These are phyloP conservation scores for Aspergillus calidoustus DNA, from an alignment of 2,329 filamentous ascomycete genomes.

Conservation along the genomic window DNA sequence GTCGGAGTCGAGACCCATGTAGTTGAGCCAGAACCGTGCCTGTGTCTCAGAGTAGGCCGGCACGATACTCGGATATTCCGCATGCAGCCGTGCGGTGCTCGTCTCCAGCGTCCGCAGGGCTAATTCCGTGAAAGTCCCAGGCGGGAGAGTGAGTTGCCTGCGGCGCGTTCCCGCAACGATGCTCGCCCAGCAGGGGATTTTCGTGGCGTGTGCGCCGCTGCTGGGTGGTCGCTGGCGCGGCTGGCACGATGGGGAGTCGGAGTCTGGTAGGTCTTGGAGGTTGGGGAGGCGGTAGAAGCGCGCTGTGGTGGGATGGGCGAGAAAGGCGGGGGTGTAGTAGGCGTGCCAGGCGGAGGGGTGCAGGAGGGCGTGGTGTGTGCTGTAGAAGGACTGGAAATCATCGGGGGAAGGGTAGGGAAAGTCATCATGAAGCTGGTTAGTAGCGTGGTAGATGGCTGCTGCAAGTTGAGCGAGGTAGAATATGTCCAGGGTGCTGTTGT, in stretches of 20 bases:
- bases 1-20: slow-evolving; percentile 12
- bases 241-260: slow-evolving; percentile 20
- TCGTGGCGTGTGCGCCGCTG: slow-evolving; percentile 18
- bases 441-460: slow-evolving; percentile 27
- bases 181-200: slow-evolving; percentile 29
- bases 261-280: slow-evolving; percentile 29
- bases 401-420: slow-evolving; percentile 17
- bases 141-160: slow-evolving; percentile 21
- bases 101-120: slow-evolving; percentile 26
- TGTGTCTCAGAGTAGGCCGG: slow-evolving; percentile 26
- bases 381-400: slow-evolving; percentile 27
- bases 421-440: slow-evolving; percentile 16
- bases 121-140: slow-evolving; percentile 21
- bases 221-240: slow-evolving; percentile 14
- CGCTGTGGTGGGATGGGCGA: slow-evolving; percentile 25
- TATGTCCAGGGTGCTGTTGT: slow-evolving; percentile 28
- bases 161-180: slow-evolving; percentile 18
- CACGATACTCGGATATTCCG: slow-evolving; percentile 15
- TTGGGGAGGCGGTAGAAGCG: slow-evolving; percentile 28
- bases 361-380: slow-evolving; percentile 20
- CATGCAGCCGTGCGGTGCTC: slow-evolving; percentile 23
- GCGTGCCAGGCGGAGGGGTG: slow-evolving; percentile 20
- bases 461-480: slow-evolving; percentile 29
- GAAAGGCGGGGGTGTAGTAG: slow-evolving; percentile 22
- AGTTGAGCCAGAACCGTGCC: slow-evolving; percentile 29